Evolutionary conservation across 208 protist species (phyloP).

Genomic region (Naegleria lovaniensis): DNA sequence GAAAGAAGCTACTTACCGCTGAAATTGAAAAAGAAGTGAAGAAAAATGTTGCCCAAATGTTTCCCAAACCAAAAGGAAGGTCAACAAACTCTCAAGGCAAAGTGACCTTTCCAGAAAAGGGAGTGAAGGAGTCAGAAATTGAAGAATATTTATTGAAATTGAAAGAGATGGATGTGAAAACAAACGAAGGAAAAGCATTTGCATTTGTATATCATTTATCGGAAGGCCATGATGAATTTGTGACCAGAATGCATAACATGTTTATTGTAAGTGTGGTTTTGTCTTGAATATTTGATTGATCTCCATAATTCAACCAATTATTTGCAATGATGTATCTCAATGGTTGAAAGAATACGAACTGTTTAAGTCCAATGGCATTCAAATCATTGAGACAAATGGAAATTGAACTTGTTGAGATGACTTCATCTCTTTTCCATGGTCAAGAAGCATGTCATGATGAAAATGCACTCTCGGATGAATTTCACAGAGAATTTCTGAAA

Average conservation of each 20-base stretch:
- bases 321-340: not conserved
- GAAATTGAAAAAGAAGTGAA: not conserved
- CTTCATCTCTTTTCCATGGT: not conserved
- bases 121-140: not conserved
- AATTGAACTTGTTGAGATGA: constrained; percentile 1
- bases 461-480: not conserved
- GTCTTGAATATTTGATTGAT: too few species aligned
- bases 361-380: constrained; percentile 1
- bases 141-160: not conserved
- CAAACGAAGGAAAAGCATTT: not conserved
- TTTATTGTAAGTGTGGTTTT: not conserved
- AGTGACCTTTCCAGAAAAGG: not conserved
- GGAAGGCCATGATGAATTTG: not conserved
- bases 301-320: not conserved
- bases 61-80: not conserved
- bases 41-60: not conserved
- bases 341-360: not conserved
- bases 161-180: not conserved
- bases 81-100: not conserved
- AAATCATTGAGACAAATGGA: constrained; percentile 1
- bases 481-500: not conserved
- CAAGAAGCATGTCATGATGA: not conserved
- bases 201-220: not conserved
- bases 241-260: not conserved
- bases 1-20: not conserved